Evolutionary conservation across 306 rosid genomes (phyloP).

Genomic region (Ormosia emarginata): DNA sequence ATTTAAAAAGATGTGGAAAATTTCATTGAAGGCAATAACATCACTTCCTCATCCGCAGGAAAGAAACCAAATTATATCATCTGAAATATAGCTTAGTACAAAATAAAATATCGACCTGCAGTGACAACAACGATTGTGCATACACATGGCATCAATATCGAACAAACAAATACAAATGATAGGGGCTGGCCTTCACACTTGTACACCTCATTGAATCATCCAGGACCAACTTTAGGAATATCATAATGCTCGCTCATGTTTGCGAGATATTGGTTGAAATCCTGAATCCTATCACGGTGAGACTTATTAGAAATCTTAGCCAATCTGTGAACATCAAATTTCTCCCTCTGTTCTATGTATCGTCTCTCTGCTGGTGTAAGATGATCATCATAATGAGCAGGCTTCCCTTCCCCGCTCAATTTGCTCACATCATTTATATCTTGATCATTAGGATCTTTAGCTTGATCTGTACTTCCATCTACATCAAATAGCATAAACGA

Average conservation of each 20-base stretch:
- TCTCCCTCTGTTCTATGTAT: slow-evolving; percentile 88
- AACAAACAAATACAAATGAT: slow-evolving; percentile 5
- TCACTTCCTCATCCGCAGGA: background rate
- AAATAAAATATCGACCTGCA: too few relatives aligned
- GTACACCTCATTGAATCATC: slow-evolving; percentile 30
- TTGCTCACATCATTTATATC: slow-evolving; percentile 43
- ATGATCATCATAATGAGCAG: slow-evolving; percentile 59
- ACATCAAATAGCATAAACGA: slow-evolving; percentile 11
- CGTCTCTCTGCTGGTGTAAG: slow-evolving; percentile 91
- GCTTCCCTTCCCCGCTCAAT: slow-evolving; percentile 49
- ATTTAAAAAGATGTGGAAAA: background rate
- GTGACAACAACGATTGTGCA: slow-evolving; percentile 10
- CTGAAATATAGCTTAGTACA: background rate
- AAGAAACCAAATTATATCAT: background rate
- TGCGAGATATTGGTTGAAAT: slow-evolving; percentile 93
- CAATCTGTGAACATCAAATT: slow-evolving; percentile 70
- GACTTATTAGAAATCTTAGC: slow-evolving; percentile 84
- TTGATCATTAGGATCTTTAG: slow-evolving; percentile 46
- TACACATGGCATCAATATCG: background rate
- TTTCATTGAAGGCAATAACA: background rate
- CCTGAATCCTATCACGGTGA: slow-evolving; percentile 95
- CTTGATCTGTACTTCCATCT: slow-evolving; percentile 60
- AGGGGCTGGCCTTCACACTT: slow-evolving; percentile 1
- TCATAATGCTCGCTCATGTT: slow-evolving; percentile 99
- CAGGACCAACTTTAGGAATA: slow-evolving; percentile 97